Evolutionary conservation across 202 grass and related monocot genomes (phyloP), one percentile per base, ranked within the genome.

Genomic region (Schoenoplectus tabernaemontani): DNA sequence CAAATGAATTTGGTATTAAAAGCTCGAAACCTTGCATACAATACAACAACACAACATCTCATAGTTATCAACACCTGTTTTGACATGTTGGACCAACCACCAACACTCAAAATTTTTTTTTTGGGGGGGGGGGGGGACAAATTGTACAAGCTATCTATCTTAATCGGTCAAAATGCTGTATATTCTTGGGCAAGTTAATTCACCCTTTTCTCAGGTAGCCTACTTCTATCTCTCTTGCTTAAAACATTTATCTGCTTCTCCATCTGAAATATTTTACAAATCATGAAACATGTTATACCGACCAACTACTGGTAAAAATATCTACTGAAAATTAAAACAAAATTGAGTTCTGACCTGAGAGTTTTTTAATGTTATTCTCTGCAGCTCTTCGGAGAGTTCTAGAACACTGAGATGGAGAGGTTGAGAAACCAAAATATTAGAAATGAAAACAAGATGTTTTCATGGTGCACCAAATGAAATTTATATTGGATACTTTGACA

Each of bases 311-410:
- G 22, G 23, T 66, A 47, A 38, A 79, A 78, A 76, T 56, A 5
- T 17, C 46, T 54, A 56, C 7, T 48, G 60, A 73, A 81, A 43
- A 37, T 58, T 43, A 19, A 74, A 0, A 84, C 57, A 20, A 51
- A 73, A 57, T 3, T 61, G 26, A 53, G 46, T 37, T n/a, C 12
- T 82, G 80, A 90, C 96, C 91, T 95, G 88, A 47, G 76, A 72
- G 39, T 92, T 98, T 79, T 68, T 90, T 43, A 87, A 48, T 69
- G 87, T 98, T 72, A 92, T 74, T 86, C 77, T 81, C 7, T 90
- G 84, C 42, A 98, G 73, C 84, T 98, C 95, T 79, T 94, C 91
- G 7, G 68, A 41, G 12, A 94, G 87, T 84, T 88, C 82, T 33
- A n/a, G 46, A 63, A 91, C 64, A 53, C 95, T 95, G 91, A 81